phyloP scores from a whole-genome alignment of 495 filamentous ascomycete genomes.

The Penicillium paradoxum region DNA sequence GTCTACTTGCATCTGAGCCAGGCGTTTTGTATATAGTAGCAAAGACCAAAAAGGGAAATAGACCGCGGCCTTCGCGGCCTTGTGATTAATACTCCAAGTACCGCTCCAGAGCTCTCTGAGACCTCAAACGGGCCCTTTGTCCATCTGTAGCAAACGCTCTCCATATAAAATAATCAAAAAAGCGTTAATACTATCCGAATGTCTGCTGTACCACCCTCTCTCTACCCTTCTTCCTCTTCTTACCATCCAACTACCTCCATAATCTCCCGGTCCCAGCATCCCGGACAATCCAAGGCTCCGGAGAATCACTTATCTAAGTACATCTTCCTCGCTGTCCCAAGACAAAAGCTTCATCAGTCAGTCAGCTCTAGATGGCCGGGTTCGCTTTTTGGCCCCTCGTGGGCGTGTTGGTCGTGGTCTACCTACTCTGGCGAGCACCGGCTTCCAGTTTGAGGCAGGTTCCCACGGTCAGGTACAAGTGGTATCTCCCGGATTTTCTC shows the following conservation, averaged over 20 bases:
- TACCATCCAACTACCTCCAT: conserved; percentile 3
- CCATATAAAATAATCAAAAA: neutral
- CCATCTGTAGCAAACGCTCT: conserved; percentile 3
- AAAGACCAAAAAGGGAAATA: conserved; percentile 16
- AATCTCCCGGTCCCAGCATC: neutral
- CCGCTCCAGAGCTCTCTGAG: conserved; percentile 1
- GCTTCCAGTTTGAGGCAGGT: conserved; percentile 14
- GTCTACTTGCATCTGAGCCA: conserved; percentile 41
- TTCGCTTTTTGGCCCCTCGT: conserved; percentile 10
- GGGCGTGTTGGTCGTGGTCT: conserved; percentile 6
- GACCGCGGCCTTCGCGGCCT: neutral
- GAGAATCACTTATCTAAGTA: conserved; percentile 1
- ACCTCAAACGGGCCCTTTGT: conserved; percentile 5
- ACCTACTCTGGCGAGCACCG: conserved; percentile 4
- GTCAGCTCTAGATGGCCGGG: conserved; percentile 2
- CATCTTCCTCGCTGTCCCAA: neutral
- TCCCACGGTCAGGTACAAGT: conserved; percentile 22
- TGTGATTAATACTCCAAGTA: conserved; percentile 3
- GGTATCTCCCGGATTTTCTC: conserved; percentile 21
- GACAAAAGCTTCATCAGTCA: neutral
- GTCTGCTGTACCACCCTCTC: conserved; percentile 16
- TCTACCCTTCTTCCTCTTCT: conserved; percentile 7
- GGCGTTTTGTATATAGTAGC: conserved; percentile 35
- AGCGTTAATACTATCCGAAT: conserved; percentile 16
- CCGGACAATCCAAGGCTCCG: neutral